Evolutionary conservation across 345 rosid genomes (phyloP).

Genomic region (Carallia pectinifolia): DNA sequence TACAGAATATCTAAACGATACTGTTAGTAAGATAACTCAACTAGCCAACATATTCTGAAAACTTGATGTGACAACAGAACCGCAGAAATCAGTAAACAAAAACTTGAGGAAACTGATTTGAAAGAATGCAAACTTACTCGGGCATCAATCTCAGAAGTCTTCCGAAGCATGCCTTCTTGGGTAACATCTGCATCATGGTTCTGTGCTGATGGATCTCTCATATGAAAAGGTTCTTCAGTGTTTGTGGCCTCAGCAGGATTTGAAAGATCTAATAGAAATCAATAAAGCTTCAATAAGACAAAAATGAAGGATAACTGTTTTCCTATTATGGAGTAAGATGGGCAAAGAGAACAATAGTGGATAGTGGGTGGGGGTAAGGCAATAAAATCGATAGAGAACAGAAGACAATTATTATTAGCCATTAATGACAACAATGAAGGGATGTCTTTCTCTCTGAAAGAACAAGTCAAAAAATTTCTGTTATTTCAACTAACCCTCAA

Average conservation of each 20-base stretch:
- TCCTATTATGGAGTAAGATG: not conserved
- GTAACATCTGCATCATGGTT: constrained; percentile 27
- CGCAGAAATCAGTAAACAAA: not conserved
- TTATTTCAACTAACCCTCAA: too few species aligned
- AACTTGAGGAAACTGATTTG: not conserved
- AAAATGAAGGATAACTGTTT: not conserved
- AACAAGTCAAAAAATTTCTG: too few species aligned
- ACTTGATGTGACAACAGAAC: not conserved
- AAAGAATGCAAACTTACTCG: constrained; percentile 35
- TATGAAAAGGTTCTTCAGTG: constrained; percentile 32
- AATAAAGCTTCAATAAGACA: not conserved
- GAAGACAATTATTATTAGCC: too few species aligned
- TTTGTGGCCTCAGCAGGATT: constrained; percentile 32
- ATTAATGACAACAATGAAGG: too few species aligned
- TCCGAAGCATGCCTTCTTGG: constrained; percentile 54
- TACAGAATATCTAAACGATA: too few species aligned
- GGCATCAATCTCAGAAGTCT: constrained; percentile 46
- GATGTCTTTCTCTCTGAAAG: too few species aligned
- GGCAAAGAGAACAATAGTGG: not conserved
- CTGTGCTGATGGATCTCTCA: constrained; percentile 30
- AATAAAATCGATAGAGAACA: too few species aligned
- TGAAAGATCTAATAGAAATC: constrained; percentile 18
- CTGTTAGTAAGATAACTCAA: not conserved
- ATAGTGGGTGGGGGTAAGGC: too few species aligned
- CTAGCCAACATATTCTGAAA: not conserved